A percentile compares a stretch with the other conserved stretches of the same genome.
Conservation (phyloP, 2,329 filamentous ascomycete species). For the Sporothrix protearum region DNA sequence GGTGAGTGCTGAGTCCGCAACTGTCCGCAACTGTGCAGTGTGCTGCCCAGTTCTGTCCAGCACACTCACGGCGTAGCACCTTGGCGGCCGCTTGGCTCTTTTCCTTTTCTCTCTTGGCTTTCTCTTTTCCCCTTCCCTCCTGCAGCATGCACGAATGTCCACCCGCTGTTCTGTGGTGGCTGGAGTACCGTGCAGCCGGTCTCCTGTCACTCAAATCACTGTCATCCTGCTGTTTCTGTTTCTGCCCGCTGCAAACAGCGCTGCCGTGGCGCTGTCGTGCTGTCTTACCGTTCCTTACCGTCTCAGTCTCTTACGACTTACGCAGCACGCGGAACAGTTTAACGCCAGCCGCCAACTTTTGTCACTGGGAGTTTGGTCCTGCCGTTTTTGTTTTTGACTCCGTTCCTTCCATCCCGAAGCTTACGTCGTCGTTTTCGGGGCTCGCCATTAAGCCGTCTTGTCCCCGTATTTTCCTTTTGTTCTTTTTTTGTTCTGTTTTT, state of each 20-base stretch:
- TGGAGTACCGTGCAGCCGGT: background rate
- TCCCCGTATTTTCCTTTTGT: no score
- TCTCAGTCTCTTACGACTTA: no score
- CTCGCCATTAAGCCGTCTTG: no score
- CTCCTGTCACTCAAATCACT: background rate
- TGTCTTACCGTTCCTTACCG: no score
- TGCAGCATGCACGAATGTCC: background rate
- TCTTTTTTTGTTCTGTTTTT: background rate
- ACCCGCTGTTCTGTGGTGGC: background rate
- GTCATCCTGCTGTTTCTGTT: background rate
- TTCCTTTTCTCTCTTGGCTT: background rate
- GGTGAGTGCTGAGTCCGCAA: background rate
- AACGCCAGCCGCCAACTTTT: constrained; percentile 11
- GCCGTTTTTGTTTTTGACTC: background rate
- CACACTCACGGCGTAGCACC: background rate
- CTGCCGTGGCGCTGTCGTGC: no score
- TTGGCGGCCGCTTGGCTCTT: background rate
- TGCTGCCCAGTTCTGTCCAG: background rate
- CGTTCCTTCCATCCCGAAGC: background rate
- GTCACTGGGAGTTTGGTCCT: background rate
- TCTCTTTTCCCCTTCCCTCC: background rate
- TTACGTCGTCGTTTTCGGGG: background rate
- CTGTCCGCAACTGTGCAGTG: no score
- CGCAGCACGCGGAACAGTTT: background rate
- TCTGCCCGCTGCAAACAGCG: no score